phyloP scores from a whole-genome alignment of 2,329 filamentous ascomycete species.

The Coniochaeta sp. region DNA sequence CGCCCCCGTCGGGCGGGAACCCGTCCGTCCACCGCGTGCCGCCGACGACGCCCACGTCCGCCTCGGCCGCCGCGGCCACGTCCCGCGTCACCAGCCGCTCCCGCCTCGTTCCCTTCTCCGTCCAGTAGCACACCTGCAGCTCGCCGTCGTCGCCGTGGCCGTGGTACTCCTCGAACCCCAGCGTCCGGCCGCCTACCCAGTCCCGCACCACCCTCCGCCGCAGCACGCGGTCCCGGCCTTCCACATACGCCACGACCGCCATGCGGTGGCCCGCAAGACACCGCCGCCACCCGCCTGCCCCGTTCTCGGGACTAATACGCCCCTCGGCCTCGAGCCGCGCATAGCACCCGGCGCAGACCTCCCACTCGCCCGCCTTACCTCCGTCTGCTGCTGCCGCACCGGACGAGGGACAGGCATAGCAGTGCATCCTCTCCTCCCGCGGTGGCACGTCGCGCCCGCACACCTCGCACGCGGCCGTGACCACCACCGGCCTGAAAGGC shows the following conservation, averaged over 20 bases:
- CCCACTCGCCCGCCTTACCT: constrained; percentile 63
- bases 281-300: constrained; percentile 72
- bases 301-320: constrained; percentile 68
- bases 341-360: constrained; percentile 79
- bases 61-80: constrained; percentile 30
- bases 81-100: constrained; percentile 44
- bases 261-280: constrained; percentile 76
- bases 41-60: not conserved
- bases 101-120: constrained; percentile 22
- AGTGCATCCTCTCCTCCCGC: constrained; percentile 68
- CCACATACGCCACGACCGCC: constrained; percentile 70
- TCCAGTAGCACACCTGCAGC: constrained; percentile 48
- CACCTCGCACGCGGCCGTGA: constrained; percentile 71
- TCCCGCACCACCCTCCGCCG: constrained; percentile 64
- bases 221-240: constrained; percentile 48
- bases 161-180: constrained; percentile 56
- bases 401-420: constrained; percentile 52
- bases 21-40: constrained; percentile 9
- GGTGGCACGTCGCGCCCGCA: constrained; percentile 69
- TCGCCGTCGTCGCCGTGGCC: too few relatives aligned
- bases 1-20: constrained; percentile 71
- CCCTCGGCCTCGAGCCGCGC: constrained; percentile 53
- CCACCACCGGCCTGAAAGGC: constrained; percentile 60
- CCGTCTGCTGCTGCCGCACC: constrained; percentile 24
- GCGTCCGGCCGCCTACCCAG: constrained; percentile 66